Evolutionary conservation across 768 basidiomycete species (phyloP).

Genomic region (Hydnomerulius pinastri): DNA sequence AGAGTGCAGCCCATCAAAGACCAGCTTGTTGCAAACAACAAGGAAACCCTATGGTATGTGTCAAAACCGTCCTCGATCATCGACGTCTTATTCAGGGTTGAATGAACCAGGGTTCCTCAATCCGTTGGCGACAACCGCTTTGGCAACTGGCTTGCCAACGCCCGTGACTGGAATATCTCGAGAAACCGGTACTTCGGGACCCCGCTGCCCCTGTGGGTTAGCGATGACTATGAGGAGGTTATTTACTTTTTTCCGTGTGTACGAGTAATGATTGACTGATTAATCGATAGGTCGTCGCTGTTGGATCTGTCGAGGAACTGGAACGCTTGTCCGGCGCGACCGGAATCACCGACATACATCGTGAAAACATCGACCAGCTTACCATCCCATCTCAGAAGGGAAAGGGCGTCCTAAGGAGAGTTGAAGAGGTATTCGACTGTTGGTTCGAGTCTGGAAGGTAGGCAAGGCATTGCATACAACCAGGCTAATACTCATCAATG

Average conservation of each 20-base stretch:
- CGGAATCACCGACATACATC: constrained; percentile 87
- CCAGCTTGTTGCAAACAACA: constrained; percentile 87
- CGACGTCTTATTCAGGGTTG: constrained; percentile 5
- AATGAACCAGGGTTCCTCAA: constrained; percentile 79
- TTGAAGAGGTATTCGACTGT: constrained; percentile 99
- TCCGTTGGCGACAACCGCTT: constrained; percentile 89
- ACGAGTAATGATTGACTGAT: neutral
- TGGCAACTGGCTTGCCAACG: constrained; percentile 96
- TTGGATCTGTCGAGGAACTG: constrained; percentile 87
- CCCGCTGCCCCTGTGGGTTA: constrained; percentile 94
- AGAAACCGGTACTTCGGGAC: constrained; percentile 99
- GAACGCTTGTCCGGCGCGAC: constrained; percentile 81
- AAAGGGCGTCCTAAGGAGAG: constrained; percentile 80
- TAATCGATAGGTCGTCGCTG: constrained; percentile 64
- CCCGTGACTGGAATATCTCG: constrained; percentile 99
- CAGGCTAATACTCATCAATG: neutral
- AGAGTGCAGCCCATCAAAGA: constrained; percentile 84
- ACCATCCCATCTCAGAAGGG: constrained; percentile 92
- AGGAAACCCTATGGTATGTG: constrained; percentile 81
- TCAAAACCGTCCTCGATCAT: neutral
- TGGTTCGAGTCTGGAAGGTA: constrained; percentile 99
- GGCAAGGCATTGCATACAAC: constrained; percentile 18
- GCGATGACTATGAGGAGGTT: constrained; percentile 88
- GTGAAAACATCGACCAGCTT: constrained; percentile 94
- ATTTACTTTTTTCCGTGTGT: neutral